Base-by-base conservation (phyloP, 2,329 filamentous ascomycete genomes). In the Thermomyces lanuginosus region DNA sequence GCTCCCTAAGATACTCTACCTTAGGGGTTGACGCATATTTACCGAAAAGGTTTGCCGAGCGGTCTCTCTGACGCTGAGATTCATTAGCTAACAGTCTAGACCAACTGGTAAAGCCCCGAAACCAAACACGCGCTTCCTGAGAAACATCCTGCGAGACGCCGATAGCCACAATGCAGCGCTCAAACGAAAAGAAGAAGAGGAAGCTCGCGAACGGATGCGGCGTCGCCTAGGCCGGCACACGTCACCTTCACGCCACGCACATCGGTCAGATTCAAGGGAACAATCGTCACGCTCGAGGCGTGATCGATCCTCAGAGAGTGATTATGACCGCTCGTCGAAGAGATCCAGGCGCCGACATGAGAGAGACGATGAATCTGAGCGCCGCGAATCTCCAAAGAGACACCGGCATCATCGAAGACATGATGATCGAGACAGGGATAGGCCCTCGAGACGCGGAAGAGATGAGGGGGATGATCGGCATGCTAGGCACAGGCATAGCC, bases 111-210 rank as follows among this genome's bases (percentile, higher is more conserved):
- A 74, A 27, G 69, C 66, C 36, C 81, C 80, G 1, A 93, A 86
- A 48, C 84, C 86, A 3, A 95, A 98, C 44, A 93, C 80, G 0
- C 69, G 78, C 17, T 95, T 95, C 47, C 58, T 98, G 21, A 74
- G 74, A 31, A 77, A 89, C 43, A 79, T 95, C 30, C 81, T 98
- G 35, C 77, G 76, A 36, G 78, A 89, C 39, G 91, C 82, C 6
- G 78, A 91, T 41, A 76, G 56, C 28, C 86, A 98, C 55, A 98
- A 98, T 64, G 72, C 78, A 13, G 78, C 81, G 1, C 61, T 95
- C 16, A 69, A 82, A 10, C 80, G 78, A 1, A 91, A 76, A 44
- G 86, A 95, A 49, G 73, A 75, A 14, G 72, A 77, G 24, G 84
- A 95, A 38, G 73, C 82, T 0, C 65, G 66, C 34, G 72, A 72